Evolutionary conservation across 345 rosid species (phyloP).

Genomic region (Melastoma malabathricum): DNA sequence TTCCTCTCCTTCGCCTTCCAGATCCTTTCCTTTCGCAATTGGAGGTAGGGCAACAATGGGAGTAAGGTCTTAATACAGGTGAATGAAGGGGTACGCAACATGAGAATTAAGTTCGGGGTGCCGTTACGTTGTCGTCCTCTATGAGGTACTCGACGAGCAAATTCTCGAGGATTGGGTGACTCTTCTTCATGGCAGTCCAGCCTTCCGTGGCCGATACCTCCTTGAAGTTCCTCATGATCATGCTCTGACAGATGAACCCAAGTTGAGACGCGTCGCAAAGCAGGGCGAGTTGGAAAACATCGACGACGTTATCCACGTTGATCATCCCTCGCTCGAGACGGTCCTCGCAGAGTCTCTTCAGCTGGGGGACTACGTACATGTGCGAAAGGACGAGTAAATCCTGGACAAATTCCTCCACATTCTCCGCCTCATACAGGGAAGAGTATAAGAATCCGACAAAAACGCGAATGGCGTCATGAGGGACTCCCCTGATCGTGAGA

Average conservation of each 20-base stretch:
- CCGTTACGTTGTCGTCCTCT: constrained; percentile 41
- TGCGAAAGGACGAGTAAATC: constrained; percentile 73
- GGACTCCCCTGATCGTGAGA: constrained; percentile 59
- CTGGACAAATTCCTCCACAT: constrained; percentile 44
- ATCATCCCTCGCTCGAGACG: constrained; percentile 57
- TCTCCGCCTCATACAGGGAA: constrained; percentile 64
- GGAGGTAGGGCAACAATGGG: constrained; percentile 2
- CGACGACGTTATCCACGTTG: constrained; percentile 52
- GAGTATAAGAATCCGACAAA: constrained; percentile 76
- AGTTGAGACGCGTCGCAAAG: constrained; percentile 76
- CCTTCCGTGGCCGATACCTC: constrained; percentile 44
- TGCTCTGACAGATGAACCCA: constrained; percentile 49
- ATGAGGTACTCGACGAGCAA: constrained; percentile 42
- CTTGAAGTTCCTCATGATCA: constrained; percentile 42
- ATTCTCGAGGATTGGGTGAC: constrained; percentile 72
- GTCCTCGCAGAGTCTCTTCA: constrained; percentile 53
- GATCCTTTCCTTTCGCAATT: constrained; percentile 41
- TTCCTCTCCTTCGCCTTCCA: constrained; percentile 39
- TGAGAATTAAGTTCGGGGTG: constrained; percentile 1
- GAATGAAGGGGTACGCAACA: not conserved
- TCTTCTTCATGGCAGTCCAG: constrained; percentile 68
- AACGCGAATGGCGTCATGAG: constrained; percentile 51
- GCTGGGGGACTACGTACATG: constrained; percentile 43
- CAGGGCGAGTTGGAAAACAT: constrained; percentile 71
- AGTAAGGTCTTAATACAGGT: not conserved